Evolutionary conservation across 108 stramenopile genomes (phyloP).

Genomic region (Cylindrotheca fusiformis): DNA sequence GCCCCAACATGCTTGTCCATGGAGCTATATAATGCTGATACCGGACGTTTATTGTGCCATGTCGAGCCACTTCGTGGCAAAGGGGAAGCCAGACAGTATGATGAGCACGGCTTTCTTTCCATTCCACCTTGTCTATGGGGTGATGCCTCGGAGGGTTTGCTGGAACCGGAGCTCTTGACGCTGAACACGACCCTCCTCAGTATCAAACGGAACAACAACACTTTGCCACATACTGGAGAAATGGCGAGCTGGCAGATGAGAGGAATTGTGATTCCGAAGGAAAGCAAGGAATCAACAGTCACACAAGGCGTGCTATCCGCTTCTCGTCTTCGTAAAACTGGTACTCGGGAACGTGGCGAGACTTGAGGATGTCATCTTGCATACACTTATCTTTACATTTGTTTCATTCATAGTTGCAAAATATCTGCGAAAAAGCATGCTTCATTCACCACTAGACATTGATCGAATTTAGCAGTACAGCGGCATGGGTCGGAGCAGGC

Average conservation of each 20-base stretch:
- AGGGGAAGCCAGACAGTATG: constrained; percentile 5
- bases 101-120: constrained; percentile 27
- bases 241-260: constrained; percentile 53
- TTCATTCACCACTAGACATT: too few relatives aligned
- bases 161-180: constrained; percentile 13
- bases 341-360: too few relatives aligned
- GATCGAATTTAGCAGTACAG: too few relatives aligned
- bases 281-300: constrained; percentile 11
- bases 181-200: constrained; percentile 32
- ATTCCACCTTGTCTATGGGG: constrained; percentile 31
- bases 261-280: constrained; percentile 25
- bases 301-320: too few relatives aligned
- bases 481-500: too few relatives aligned
- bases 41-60: constrained; percentile 31
- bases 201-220: constrained; percentile 42
- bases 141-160: constrained; percentile 9
- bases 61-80: constrained; percentile 24
- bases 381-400: too few relatives aligned
- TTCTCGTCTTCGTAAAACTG: too few relatives aligned
- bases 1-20: constrained; percentile 37
- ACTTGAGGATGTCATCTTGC: too few relatives aligned
- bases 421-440: too few relatives aligned
- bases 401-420: too few relatives aligned
- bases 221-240: constrained; percentile 36
- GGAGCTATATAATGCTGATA: constrained; percentile 51